Conservation (phyloP, 2,329 filamentous ascomycete species). For the Hawksworthiomyces lignivorus region DNA sequence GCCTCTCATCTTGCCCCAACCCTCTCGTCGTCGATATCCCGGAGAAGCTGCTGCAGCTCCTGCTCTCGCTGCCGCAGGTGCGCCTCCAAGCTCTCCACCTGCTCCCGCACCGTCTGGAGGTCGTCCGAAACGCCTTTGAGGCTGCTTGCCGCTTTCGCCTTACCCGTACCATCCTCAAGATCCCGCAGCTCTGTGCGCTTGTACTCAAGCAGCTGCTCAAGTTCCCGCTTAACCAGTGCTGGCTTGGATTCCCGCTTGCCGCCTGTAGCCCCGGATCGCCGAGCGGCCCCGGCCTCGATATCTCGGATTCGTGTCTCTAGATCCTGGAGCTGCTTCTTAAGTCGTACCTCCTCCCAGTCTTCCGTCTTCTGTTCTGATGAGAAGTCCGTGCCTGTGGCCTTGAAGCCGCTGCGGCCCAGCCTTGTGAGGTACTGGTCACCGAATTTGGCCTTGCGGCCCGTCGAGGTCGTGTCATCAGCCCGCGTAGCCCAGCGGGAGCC, state of each 20-base stretch:
- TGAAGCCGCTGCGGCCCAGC: conserved; percentile 75
- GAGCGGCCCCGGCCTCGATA: conserved; percentile 67
- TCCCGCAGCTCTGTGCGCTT: conserved; percentile 76
- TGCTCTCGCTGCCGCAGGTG: conserved; percentile 73
- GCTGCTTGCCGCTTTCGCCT: conserved; percentile 60
- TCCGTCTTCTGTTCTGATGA: conserved; percentile 68
- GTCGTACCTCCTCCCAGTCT: conserved; percentile 94
- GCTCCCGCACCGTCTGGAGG: conserved; percentile 82
- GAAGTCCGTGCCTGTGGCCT: conserved; percentile 84
- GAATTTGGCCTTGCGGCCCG: conserved; percentile 92
- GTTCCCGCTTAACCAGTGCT: conserved; percentile 84
- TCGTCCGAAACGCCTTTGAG: conserved; percentile 78
- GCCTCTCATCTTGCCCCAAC: conserved; percentile 30
- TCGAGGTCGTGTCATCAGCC: conserved; percentile 70
- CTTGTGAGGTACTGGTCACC: conserved; percentile 93
- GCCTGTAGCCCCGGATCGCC: conserved; percentile 29
- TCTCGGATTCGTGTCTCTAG: conserved; percentile 81
- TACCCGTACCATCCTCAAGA: conserved; percentile 63
- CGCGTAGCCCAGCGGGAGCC: conserved; percentile 72
- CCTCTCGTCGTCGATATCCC: conserved; percentile 79
- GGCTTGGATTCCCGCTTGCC: conserved; percentile 71
- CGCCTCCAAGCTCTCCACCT: conserved; percentile 81
- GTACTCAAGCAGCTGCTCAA: conserved; percentile 91
- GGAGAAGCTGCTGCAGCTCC: conserved; percentile 66
- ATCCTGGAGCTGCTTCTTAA: conserved; percentile 87